phyloP scores from a whole-genome alignment of 805 yeast species.

The Candida broadrunensis region DNA sequence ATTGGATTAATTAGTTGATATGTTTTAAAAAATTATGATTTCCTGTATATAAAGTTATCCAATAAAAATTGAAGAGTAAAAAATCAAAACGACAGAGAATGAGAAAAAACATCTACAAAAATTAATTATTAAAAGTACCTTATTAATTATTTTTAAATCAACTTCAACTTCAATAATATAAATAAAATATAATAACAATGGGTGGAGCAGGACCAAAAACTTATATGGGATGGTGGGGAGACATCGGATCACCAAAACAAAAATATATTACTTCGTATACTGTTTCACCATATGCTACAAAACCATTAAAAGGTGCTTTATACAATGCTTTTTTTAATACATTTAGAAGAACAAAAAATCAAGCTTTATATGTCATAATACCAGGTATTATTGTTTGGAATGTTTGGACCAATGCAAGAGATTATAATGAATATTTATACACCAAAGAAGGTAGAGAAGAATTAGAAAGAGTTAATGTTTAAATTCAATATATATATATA shows the following conservation, averaged over 20 bases:
- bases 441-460: constrained; percentile 98
- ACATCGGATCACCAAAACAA: constrained; percentile 82
- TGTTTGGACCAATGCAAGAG: constrained; percentile 84
- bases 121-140: no score
- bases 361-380: constrained; percentile 69
- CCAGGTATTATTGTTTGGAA: constrained; percentile 83
- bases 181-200: no score
- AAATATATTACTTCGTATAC: constrained; percentile 84
- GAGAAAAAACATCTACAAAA: no score
- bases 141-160: no score
- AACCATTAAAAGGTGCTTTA: constrained; percentile 83
- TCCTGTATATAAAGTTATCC: constrained; percentile 7
- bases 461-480: constrained; percentile 62
- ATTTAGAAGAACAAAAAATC: constrained; percentile 89
- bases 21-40: not conserved
- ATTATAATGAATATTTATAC: constrained; percentile 89
- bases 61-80: no score
- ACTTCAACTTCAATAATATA: no score
- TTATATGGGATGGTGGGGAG: constrained; percentile 98
- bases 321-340: constrained; percentile 88
- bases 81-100: no score
- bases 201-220: constrained; percentile 48
- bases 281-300: constrained; percentile 90
- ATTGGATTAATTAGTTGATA: no score
- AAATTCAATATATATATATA: no score